Conservation (phyloP, 805 yeast species). For the Spencermartinsiella europaea region DNA sequence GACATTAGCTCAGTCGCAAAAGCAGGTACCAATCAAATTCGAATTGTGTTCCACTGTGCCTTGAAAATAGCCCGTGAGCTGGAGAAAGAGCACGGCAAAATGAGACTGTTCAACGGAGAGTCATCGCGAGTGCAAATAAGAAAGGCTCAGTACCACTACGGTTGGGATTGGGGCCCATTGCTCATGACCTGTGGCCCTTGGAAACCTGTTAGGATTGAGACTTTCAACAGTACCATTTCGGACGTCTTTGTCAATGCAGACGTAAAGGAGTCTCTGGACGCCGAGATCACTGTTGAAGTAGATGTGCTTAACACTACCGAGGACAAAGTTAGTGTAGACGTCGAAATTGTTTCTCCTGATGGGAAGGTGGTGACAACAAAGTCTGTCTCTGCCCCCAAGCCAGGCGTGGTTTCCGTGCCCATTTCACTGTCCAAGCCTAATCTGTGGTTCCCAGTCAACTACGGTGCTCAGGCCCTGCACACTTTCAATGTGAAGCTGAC, state of each 20-base stretch:
- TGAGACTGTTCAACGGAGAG: conserved; percentile 40
- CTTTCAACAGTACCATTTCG: conserved; percentile 1
- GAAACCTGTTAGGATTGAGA: conserved; percentile 33
- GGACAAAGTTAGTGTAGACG: conserved; percentile 3
- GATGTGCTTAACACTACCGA: conserved; percentile 2
- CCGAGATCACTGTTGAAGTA: conserved; percentile 10
- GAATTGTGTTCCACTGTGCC: conserved; percentile 38
- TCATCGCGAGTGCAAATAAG: conserved; percentile 40
- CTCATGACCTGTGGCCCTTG: conserved; percentile 44
- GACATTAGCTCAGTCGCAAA: conserved; percentile 25
- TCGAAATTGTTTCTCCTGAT: conserved; percentile 11
- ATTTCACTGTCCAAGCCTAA: conserved; percentile 27
- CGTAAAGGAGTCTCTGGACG: conserved; percentile 5
- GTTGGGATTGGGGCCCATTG: conserved; percentile 55
- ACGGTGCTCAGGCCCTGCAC: conserved; percentile 37
- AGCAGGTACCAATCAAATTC: conserved; percentile 30
- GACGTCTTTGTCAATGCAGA: conserved; percentile 5
- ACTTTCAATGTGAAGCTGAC: conserved; percentile 19
- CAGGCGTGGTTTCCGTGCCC: not conserved
- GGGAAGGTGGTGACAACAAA: conserved; percentile 8
- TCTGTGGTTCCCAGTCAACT: conserved; percentile 40
- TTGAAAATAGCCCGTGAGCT: conserved; percentile 32
- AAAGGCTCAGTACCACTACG: conserved; percentile 51
- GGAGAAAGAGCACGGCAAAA: conserved; percentile 31
- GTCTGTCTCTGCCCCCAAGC: not conserved